Conservation (phyloP, 768 basidiomycete genomes). For the Pholiota microspora region DNA sequence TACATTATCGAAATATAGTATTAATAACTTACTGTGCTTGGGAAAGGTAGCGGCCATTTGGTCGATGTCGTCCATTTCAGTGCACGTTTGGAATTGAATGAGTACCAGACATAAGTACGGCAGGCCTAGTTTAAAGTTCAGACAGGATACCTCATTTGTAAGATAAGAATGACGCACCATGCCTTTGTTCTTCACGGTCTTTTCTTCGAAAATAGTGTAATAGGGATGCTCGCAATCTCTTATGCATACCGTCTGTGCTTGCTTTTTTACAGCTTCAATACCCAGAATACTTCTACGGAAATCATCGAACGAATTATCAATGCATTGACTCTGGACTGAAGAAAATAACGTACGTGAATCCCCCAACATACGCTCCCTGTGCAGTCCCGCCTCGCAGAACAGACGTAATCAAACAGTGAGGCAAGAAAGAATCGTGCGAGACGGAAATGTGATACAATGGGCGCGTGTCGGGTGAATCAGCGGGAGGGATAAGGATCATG, state of each 20-base stretch:
- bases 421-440: conserved; percentile 18
- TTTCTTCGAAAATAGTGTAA: neutral
- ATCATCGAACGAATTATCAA: neutral
- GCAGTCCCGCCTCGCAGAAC: conserved; percentile 15
- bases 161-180: neutral
- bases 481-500: conserved; percentile 15
- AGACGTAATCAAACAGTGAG: conserved; percentile 17
- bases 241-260: conserved; percentile 1
- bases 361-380: conserved; percentile 15
- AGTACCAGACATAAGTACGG: neutral
- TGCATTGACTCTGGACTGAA: too few species aligned
- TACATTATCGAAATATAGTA: too few species aligned
- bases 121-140: neutral
- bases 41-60: neutral
- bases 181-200: conserved; percentile 2
- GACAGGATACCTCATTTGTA: neutral
- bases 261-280: neutral
- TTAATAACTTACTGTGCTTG: neutral
- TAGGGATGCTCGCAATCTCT: neutral
- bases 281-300: neutral
- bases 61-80: conserved; percentile 5
- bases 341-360: conserved; percentile 15
- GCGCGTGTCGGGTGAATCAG: conserved; percentile 11
- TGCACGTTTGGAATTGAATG: conserved; percentile 1
- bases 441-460: conserved; percentile 19